Evolutionary conservation across 2,329 filamentous ascomycete species (phyloP), one percentile per base, ranked within the genome.

Genomic region (Exophiala alcalophila): DNA sequence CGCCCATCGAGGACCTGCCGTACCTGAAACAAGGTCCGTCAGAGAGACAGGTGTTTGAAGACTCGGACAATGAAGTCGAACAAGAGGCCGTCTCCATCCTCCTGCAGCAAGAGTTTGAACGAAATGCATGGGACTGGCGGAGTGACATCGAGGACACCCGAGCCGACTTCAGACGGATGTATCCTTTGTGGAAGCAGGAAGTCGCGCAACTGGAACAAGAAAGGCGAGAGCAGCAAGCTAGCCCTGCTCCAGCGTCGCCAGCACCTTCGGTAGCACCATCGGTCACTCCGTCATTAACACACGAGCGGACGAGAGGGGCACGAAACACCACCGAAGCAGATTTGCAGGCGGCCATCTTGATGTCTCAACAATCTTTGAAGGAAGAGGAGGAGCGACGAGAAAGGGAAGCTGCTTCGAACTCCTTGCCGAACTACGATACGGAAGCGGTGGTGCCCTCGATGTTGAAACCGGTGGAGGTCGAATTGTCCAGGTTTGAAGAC

Each of bases 261-360:
- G 59, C 64, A 20, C 55, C 56, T 18, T 56, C 57, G 23, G 44
- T 48, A 12, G 36, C 55, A 20, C 45, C 59, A 9, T 54, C 53
- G 1, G 46, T 55, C 4, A 58, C 65, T 4, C 60, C 59, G 10
- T 55, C 61, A 0, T 50, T 61, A 14, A 55, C 56, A 3, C 66
- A 67, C 47, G 63, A 55, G 47, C 62, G 66, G 38, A 63, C 66
- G 11, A 59, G 70, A 46, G 62, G 68, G 2, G 69, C 68, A 41
- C 69, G 69, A 44, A 66, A 70, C 5, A 71, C 70, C 38, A 74
- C 68, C 40, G 70, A 73, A 47, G 58, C 72, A 4, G 70, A 73
- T 42, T 67, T 74, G 33, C 65, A 72, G 41, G 70, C 67, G 39
- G 69, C 69, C 3, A 59, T 74, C 24, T 62, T 65, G 27, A 67